phyloP scores from a whole-genome alignment of 2,329 filamentous ascomycete genomes.

The Curvularia hawaiiensis region DNA sequence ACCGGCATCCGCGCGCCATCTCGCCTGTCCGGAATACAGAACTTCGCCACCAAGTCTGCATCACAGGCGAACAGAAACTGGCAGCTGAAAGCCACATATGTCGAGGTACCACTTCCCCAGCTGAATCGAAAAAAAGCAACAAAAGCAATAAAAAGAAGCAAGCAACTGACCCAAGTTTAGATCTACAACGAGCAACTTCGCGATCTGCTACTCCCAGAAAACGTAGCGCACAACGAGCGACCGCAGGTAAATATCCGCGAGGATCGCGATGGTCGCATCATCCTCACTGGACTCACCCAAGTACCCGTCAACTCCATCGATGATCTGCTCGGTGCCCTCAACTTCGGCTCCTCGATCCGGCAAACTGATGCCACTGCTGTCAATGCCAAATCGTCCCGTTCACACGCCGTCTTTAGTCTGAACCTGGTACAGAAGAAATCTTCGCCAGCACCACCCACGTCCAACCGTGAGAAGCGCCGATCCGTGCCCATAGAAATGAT shows the following conservation, averaged over 20 bases:
- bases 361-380: constrained; percentile 97
- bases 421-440: constrained; percentile 87
- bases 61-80: constrained; percentile 72
- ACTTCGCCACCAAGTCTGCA: constrained; percentile 49
- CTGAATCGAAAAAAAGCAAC: background rate
- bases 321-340: constrained; percentile 85
- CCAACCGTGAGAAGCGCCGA: constrained; percentile 77
- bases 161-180: constrained; percentile 50
- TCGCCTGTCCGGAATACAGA: constrained; percentile 69
- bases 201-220: constrained; percentile 83
- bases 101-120: constrained; percentile 58
- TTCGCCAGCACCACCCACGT: constrained; percentile 52
- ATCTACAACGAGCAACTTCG: constrained; percentile 98
- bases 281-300: constrained; percentile 87
- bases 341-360: constrained; percentile 90
- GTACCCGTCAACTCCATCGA: constrained; percentile 89
- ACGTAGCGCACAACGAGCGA: constrained; percentile 71
- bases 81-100: constrained; percentile 92
- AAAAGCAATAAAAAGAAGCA: constrained; percentile 2
- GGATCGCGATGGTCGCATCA: constrained; percentile 91
- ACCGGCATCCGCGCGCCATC: constrained; percentile 72
- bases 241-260: constrained; percentile 87
- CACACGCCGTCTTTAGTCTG: constrained; percentile 94
- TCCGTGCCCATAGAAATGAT: constrained; percentile 86
- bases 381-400: constrained; percentile 96